phyloP scores from a whole-genome alignment of 495 filamentous ascomycete genomes.

The Podospora bellae-mahoneyi region DNA sequence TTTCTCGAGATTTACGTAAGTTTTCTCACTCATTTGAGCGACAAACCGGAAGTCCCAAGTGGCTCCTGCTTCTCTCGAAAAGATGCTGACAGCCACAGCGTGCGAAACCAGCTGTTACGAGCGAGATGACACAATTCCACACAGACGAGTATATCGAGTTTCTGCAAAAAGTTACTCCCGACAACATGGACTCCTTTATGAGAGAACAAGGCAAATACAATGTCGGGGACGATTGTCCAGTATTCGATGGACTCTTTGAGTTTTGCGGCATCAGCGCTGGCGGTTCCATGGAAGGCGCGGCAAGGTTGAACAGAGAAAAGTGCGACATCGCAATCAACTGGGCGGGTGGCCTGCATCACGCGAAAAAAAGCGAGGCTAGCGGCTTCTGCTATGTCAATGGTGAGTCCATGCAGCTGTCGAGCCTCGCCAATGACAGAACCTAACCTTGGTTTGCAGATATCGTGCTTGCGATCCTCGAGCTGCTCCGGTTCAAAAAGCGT shows the following conservation, averaged over 20 bases:
- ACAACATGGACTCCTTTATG: conserved; percentile 93
- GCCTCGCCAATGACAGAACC: background rate
- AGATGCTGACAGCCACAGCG: conserved; percentile 51
- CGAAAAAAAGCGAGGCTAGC: conserved; percentile 87
- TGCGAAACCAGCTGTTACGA: conserved; percentile 91
- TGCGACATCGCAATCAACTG: conserved; percentile 98
- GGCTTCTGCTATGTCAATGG: conserved; percentile 99
- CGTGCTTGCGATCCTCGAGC: conserved; percentile 87
- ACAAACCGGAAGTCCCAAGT: conserved; percentile 1
- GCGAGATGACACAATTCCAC: conserved; percentile 99
- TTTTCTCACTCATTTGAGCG: conserved; percentile 16
- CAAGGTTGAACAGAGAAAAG: conserved; percentile 84
- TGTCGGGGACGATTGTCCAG: conserved; percentile 95
- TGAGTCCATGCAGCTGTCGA: conserved; percentile 38
- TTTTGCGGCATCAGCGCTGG: conserved; percentile 98
- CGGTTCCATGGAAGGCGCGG: conserved; percentile 95
- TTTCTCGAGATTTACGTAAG: conserved; percentile 98
- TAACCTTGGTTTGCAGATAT: conserved; percentile 61
- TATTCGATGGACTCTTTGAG: conserved; percentile 96
- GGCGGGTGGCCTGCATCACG: conserved; percentile 98
- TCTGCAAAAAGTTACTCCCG: conserved; percentile 89
- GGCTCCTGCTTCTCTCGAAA: background rate
- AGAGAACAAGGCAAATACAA: conserved; percentile 97
- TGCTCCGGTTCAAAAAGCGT: conserved; percentile 80
- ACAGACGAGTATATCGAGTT: conserved; percentile 99